A percentile compares a stretch with the other conserved stretches of the same genome.
phyloP scores from a whole-genome alignment of 805 yeast species.

The Starmera caribaea region DNA sequence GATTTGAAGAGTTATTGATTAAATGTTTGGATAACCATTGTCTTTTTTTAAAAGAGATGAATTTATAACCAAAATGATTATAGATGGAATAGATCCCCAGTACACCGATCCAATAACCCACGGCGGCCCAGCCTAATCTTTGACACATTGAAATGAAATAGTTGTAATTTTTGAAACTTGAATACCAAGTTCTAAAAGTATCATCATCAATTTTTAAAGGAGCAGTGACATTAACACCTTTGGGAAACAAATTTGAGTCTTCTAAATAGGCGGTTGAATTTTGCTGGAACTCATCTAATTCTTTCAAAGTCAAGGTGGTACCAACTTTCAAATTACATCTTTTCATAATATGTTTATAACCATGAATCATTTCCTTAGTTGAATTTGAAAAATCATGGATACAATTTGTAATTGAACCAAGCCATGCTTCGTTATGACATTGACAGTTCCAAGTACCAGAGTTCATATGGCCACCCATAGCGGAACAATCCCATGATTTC shows the following conservation, averaged over 20 bases:
- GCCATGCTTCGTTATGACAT: conserved; percentile 27
- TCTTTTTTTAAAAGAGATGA: conserved; percentile 4
- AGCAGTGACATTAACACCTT: conserved; percentile 12
- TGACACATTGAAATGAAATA: conserved; percentile 20
- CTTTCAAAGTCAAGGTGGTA: conserved; percentile 15
- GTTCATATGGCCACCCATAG: conserved; percentile 18
- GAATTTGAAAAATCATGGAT: conserved; percentile 19
- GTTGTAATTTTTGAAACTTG: conserved; percentile 21
- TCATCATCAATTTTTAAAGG: conserved; percentile 19
- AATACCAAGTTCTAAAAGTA: conserved; percentile 19
- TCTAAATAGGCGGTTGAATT: conserved; percentile 22
- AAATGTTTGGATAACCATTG: conserved; percentile 14
- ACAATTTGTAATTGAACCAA: conserved; percentile 29
- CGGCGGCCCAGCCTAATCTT: conserved; percentile 30
- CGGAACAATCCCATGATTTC: conserved; percentile 27
- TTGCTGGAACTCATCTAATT: conserved; percentile 17
- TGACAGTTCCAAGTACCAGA: conserved; percentile 20
- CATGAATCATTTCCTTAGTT: conserved; percentile 20
- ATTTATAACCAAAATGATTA: conserved; percentile 11
- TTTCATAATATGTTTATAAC: conserved; percentile 20
- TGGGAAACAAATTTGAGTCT: conserved; percentile 14
- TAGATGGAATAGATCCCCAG: conserved; percentile 18
- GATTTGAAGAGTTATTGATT: conserved; percentile 8
- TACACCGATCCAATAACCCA: conserved; percentile 26
- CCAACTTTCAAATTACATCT: conserved; percentile 21